Conservation (phyloP, 352 stramenopile genomes). For the Pythium utonaiense region DNA sequence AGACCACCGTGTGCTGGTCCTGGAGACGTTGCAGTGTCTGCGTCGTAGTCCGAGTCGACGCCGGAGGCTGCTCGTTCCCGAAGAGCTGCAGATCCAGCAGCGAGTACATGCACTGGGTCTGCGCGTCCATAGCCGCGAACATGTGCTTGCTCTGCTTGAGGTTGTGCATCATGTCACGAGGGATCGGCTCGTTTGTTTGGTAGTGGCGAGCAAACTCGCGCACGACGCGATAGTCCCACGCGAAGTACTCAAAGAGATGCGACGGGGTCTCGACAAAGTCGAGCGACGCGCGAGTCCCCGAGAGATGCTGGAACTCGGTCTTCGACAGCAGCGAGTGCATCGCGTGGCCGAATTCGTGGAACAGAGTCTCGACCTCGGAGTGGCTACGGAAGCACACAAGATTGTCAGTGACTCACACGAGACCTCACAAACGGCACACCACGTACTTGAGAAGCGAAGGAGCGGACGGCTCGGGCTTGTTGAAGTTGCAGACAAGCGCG, state of each 20-base stretch:
- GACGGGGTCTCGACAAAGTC: constrained; percentile 96
- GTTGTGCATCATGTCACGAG: constrained; percentile 65
- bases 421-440: background rate
- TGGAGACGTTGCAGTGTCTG: constrained; percentile 62
- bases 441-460: constrained; percentile 69
- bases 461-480: constrained; percentile 63
- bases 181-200: constrained; percentile 74
- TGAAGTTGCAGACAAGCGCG: constrained; percentile 91
- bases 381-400: constrained; percentile 64
- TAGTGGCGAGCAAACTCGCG: constrained; percentile 82
- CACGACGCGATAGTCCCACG: constrained; percentile 89
- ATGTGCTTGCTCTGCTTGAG: constrained; percentile 80
- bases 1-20: constrained; percentile 67
- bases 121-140: constrained; percentile 89
- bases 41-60: constrained; percentile 41
- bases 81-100: constrained; percentile 77
- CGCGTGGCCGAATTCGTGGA: constrained; percentile 98
- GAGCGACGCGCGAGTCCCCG: constrained; percentile 89
- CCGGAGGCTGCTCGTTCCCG: constrained; percentile 46
- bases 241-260: constrained; percentile 98
- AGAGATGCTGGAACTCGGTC: constrained; percentile 97
- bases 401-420: background rate
- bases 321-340: constrained; percentile 95
- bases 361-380: constrained; percentile 96
- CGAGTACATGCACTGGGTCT: constrained; percentile 84